Evolutionary conservation across 73 alveolate species (phyloP).

Genomic region (Paramecium bursaria): DNA sequence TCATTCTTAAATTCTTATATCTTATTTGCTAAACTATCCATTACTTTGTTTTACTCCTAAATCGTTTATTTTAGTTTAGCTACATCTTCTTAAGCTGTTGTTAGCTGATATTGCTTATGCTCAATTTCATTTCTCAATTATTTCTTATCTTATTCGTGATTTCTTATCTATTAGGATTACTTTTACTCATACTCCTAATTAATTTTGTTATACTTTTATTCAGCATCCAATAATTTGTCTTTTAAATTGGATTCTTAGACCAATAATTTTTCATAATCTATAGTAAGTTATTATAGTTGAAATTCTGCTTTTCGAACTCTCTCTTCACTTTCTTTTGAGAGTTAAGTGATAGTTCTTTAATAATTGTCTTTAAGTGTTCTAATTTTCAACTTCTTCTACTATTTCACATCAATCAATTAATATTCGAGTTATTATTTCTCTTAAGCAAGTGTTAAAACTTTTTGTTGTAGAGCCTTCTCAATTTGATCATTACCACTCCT

Average conservation of each 20-base stretch:
- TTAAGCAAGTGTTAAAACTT: too few relatives aligned
- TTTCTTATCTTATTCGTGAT: slow-evolving; percentile 40
- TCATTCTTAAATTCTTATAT: slow-evolving; percentile 35
- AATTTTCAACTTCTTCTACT: too few relatives aligned
- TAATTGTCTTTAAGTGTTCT: too few relatives aligned
- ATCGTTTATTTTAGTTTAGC: slow-evolving; percentile 2
- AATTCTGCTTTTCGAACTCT: too few relatives aligned
- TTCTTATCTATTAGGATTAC: background rate
- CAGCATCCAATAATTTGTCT: slow-evolving; percentile 15
- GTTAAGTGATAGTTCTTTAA: too few relatives aligned
- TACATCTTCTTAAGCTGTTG: background rate
- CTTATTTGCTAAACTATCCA: slow-evolving; percentile 41
- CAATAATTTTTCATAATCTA: slow-evolving; percentile 25
- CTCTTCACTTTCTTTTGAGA: too few relatives aligned
- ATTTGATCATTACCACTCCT: too few relatives aligned
- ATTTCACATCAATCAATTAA: too few relatives aligned
- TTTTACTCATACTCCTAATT: slow-evolving; percentile 2
- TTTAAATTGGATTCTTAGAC: slow-evolving; percentile 5
- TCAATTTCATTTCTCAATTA: slow-evolving; percentile 19
- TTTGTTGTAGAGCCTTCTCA: too few relatives aligned
- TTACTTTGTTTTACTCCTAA: slow-evolving; percentile 11
- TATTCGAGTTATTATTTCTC: too few relatives aligned
- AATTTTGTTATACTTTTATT: background rate
- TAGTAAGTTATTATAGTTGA: background rate
- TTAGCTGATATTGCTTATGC: background rate